Evolutionary conservation across 306 rosid genomes (phyloP).

Genomic region (Acacia confusa): DNA sequence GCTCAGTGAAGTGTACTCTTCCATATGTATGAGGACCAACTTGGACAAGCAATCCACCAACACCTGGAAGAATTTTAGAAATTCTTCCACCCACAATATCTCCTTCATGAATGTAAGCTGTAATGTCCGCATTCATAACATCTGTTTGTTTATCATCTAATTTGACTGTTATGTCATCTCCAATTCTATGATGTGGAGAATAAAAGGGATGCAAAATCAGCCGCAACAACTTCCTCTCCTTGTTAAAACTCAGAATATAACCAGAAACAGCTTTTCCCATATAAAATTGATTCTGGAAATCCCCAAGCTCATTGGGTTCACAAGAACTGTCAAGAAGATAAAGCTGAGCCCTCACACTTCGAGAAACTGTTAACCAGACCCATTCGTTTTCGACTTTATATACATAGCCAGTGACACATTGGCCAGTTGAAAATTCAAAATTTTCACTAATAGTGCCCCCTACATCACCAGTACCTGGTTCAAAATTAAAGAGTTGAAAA

Average conservation of each 20-base stretch:
- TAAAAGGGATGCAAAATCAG: slow-evolving; percentile 47
- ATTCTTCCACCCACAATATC: slow-evolving; percentile 72
- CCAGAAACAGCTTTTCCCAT: slow-evolving; percentile 71
- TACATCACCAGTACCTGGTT: slow-evolving; percentile 55
- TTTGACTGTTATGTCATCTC: slow-evolving; percentile 28
- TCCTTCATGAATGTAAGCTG: slow-evolving; percentile 62
- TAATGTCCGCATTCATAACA: slow-evolving; percentile 34
- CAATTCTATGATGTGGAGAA: slow-evolving; percentile 28
- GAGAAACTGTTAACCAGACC: slow-evolving; percentile 77
- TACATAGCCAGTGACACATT: slow-evolving; percentile 68
- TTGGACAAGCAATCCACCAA: slow-evolving; percentile 84
- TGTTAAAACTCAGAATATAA: slow-evolving; percentile 54
- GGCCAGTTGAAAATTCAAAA: slow-evolving; percentile 59
- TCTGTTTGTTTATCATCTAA: slow-evolving; percentile 35
- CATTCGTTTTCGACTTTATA: slow-evolving; percentile 79
- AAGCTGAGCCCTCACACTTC: slow-evolving; percentile 67
- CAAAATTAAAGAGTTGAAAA: slow-evolving; percentile 24
- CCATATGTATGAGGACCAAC: slow-evolving; percentile 74
- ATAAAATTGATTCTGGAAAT: slow-evolving; percentile 62
- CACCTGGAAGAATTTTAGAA: slow-evolving; percentile 73
- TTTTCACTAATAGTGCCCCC: slow-evolving; percentile 39
- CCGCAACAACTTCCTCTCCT: slow-evolving; percentile 64
- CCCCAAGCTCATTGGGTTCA: slow-evolving; percentile 72
- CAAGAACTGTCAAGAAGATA: slow-evolving; percentile 76
- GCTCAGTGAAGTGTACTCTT: slow-evolving; percentile 78